Evolutionary conservation across 352 stramenopile genomes (phyloP).

Genomic region (Globisporangium paroecandrum): DNA sequence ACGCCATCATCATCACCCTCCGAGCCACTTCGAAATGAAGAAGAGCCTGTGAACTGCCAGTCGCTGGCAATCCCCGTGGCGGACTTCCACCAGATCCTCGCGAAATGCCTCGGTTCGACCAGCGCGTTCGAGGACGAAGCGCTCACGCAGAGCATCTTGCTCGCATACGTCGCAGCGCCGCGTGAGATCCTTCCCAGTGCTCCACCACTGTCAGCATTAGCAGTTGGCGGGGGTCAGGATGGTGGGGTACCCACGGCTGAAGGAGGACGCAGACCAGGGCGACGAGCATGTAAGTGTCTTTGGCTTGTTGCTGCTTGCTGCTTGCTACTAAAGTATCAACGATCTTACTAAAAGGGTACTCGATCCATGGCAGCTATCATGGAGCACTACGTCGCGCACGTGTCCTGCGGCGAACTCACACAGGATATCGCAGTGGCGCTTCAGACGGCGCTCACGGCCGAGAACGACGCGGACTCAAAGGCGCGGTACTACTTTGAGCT

Average conservation of each 20-base stretch:
- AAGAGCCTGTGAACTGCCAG: background rate
- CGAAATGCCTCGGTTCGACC: slow-evolving; percentile 10
- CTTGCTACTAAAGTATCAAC: background rate
- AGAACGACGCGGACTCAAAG: slow-evolving; percentile 28
- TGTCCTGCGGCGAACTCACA: slow-evolving; percentile 23
- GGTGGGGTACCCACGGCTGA: background rate
- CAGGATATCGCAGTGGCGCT: slow-evolving; percentile 33
- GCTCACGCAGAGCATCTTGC: slow-evolving; percentile 23
- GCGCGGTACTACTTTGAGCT: slow-evolving; percentile 42
- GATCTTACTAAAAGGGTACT: background rate
- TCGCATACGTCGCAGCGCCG: slow-evolving; percentile 24
- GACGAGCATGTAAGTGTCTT: slow-evolving; percentile 9
- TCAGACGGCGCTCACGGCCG: slow-evolving; percentile 20
- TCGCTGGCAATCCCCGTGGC: slow-evolving; percentile 16
- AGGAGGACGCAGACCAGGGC: background rate
- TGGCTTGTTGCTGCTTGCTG: background rate
- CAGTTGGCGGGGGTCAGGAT: background rate
- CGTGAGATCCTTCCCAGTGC: slow-evolving; percentile 4
- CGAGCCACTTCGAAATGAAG: background rate
- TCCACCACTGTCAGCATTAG: background rate
- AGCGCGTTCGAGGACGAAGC: slow-evolving; percentile 18
- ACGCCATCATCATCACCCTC: background rate
- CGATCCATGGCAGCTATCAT: slow-evolving; percentile 7
- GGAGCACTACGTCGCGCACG: slow-evolving; percentile 18
- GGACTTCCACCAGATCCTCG: slow-evolving; percentile 23